These are phyloP conservation scores for Globisporangium mamillatum DNA, from an alignment of 352 stramenopile species.

Conservation along the genomic window DNA sequence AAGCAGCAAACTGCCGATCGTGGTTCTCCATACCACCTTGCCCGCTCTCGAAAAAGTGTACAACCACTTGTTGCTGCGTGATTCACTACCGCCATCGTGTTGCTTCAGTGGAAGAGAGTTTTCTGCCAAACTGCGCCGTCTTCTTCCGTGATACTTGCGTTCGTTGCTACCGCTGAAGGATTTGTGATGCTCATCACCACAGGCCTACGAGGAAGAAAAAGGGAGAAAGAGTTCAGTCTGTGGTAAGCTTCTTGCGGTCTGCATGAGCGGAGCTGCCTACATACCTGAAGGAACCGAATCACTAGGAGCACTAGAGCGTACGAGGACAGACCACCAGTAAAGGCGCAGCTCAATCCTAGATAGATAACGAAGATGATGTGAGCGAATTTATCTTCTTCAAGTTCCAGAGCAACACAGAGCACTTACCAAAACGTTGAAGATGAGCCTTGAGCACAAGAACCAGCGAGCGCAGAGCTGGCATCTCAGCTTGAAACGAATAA, in stretches of 20 bases:
- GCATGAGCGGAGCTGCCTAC: neutral
- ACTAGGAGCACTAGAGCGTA: constrained; percentile 95
- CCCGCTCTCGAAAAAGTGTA: constrained; percentile 72
- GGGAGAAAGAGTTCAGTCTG: neutral
- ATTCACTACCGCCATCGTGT: constrained; percentile 4
- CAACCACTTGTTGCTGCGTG: constrained; percentile 35
- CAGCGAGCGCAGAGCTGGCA: constrained; percentile 92
- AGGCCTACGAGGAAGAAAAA: constrained; percentile 41
- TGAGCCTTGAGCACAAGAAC: constrained; percentile 94
- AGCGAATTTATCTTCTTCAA: neutral
- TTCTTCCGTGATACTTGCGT: neutral
- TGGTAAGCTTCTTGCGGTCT: neutral
- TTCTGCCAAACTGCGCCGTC: neutral
- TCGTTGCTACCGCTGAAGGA: constrained; percentile 32
- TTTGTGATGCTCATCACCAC: constrained; percentile 60
- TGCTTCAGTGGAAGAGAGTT: neutral
- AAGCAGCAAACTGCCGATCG: constrained; percentile 69
- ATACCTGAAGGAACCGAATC: constrained; percentile 91
- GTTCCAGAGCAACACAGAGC: neutral
- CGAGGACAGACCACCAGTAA: constrained; percentile 94
- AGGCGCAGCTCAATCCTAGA: constrained; percentile 90
- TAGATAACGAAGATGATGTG: constrained; percentile 21
- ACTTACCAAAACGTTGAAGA: constrained; percentile 52
- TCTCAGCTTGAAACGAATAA: constrained; percentile 85
- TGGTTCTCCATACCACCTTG: constrained; percentile 59